Base-by-base conservation (phyloP, 2,329 filamentous ascomycete genomes). In the Cordyceps sp. region DNA sequence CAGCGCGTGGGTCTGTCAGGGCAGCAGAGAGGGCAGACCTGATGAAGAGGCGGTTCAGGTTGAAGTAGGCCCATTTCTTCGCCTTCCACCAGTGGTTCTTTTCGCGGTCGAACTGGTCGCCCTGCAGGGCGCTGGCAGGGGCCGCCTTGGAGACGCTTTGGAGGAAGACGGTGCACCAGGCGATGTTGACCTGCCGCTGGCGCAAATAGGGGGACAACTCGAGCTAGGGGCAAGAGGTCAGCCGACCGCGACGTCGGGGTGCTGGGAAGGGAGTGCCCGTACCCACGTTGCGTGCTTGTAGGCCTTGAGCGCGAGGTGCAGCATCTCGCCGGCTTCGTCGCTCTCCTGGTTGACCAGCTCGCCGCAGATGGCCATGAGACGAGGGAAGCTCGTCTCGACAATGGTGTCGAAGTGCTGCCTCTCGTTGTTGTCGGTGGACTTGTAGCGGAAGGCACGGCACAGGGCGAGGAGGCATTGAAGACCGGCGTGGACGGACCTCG, bases 61-160 rank as follows among this genome's bases (percentile, higher is more conserved):
- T 96, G 48, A 90, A 93, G 57, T 94, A 98, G 12, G 88, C 81
- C 90, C 90, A 96, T 59, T 98, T 98, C 75, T 96, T 96, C 40
- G 86, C 82, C 64, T 96, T 98, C 88, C 88, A 98, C 88, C 90
- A 98, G 55, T 94, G 85, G 52, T 93, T 86, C 46, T 78, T 72
- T 57, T 96, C 90, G 36, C 90, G 74, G 49, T 96, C 88, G 36
- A 83, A 75, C 32, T 78, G 60, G 36, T 76, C 83, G 37, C 82
- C 82, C 37, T 92, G 84, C 69, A 96, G 76, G 23, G 86, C 78
- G 43, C 67, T 74, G 34, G 79, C 68, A 5, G 90, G 90, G 23
- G 82, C 75, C 16, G 77, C 62, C 57, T 96, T 96, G 43, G 78
- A 77, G 23, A 96, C 81, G 32, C 92, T 83, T 38, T 80, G 77